Conservation (phyloP, 78 protist genomes). For the Dictyostelium citrinum region DNA sequence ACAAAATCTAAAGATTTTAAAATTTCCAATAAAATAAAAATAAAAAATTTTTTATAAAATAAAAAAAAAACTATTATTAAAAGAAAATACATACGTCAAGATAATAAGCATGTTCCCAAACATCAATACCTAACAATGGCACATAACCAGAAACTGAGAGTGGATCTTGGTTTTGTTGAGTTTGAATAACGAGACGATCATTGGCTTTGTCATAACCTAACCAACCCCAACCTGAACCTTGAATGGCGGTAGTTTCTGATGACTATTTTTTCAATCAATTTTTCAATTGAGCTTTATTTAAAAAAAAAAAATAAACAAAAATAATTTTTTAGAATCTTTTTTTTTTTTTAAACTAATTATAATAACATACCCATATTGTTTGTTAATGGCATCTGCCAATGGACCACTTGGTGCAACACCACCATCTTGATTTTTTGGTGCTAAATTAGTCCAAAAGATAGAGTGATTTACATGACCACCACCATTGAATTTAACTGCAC, state of each 20-base stretch:
- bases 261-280: constrained; percentile 79
- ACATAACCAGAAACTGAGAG: constrained; percentile 74
- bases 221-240: constrained; percentile 94
- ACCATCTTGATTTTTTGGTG: constrained; percentile 86
- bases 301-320: neutral
- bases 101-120: constrained; percentile 95
- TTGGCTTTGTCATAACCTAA: constrained; percentile 82
- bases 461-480: constrained; percentile 97
- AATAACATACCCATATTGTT: constrained; percentile 38
- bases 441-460: constrained; percentile 95
- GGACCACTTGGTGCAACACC: constrained; percentile 81
- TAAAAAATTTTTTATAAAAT: neutral
- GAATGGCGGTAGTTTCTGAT: constrained; percentile 89
- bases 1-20: neutral
- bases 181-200: constrained; percentile 55
- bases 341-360: neutral
- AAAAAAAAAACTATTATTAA: neutral
- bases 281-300: constrained; percentile 76
- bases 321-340: neutral
- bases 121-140: constrained; percentile 93
- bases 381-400: constrained; percentile 67
- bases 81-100: constrained; percentile 47
- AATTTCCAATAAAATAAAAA: neutral
- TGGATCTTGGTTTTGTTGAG: constrained; percentile 90
- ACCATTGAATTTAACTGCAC: constrained; percentile 93